These are phyloP conservation scores for Cytospora piceicola DNA, from an alignment of 2,329 filamentous ascomycete species.

Conservation along the genomic window DNA sequence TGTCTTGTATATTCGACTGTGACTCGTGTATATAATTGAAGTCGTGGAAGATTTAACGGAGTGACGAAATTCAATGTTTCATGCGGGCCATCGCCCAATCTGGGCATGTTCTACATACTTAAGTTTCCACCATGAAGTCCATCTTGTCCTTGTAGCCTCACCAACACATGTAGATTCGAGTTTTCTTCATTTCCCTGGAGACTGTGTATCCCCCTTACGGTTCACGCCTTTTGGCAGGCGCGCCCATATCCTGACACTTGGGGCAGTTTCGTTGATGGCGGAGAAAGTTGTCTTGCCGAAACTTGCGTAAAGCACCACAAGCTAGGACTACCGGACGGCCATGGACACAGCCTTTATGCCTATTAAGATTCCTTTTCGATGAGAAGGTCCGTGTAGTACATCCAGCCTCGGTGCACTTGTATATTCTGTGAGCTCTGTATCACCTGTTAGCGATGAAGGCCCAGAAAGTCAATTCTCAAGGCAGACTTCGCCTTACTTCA, in stretches of 20 bases:
- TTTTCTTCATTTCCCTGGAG: not conserved
- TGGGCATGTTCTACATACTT: no score
- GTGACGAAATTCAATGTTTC: no score
- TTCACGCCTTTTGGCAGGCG: not conserved
- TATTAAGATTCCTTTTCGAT: not conserved
- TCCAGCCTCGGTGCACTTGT: not conserved
- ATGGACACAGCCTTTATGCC: not conserved
- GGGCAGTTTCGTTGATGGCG: not conserved
- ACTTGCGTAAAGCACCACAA: not conserved
- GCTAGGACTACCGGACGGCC: not conserved
- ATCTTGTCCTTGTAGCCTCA: not conserved
- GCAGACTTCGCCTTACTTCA: not conserved
- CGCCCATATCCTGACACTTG: not conserved
- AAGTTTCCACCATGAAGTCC: no score
- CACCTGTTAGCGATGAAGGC: not conserved
- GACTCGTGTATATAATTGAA: no score
- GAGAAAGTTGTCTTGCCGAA: conserved; percentile 6
- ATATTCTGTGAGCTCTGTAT: not conserved
- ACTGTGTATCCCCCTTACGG: not conserved
- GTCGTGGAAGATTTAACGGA: not conserved
- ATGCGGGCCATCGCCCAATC: no score
- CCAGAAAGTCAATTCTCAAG: not conserved
- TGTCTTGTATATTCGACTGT: no score
- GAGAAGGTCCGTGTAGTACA: not conserved
- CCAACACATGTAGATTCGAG: not conserved